Evolutionary conservation across 192 early-diverging fungal genomes (phyloP).

Genomic region (Mortierella hygrophila): DNA sequence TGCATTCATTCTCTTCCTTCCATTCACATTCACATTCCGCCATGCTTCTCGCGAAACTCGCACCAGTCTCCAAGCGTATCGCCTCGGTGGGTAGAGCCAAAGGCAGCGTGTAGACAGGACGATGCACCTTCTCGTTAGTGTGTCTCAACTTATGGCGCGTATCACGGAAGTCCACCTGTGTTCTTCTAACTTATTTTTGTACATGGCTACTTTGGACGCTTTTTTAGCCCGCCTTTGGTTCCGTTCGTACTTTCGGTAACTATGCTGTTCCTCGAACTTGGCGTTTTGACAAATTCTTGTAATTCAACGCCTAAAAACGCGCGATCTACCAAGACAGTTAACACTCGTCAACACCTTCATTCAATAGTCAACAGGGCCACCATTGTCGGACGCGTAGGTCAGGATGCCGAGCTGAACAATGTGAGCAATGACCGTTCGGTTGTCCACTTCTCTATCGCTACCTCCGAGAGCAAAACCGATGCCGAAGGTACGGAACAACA

Average conservation of each 20-base stretch:
- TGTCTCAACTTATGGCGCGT: no score
- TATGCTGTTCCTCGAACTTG: no score
- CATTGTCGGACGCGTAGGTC: conserved; percentile 73
- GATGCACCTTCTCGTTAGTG: not conserved
- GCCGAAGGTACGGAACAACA: conserved; percentile 55
- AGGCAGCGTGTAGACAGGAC: not conserved
- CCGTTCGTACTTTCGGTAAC: conserved; percentile 38
- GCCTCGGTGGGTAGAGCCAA: conserved; percentile 19
- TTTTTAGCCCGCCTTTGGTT: conserved; percentile 29
- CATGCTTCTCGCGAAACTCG: conserved; percentile 35
- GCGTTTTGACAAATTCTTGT: no score
- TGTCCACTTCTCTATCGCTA: conserved; percentile 72
- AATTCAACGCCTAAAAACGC: not conserved
- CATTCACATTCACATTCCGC: not conserved
- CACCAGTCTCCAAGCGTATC: conserved; percentile 45
- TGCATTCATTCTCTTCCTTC: not conserved
- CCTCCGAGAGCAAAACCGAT: conserved; percentile 70
- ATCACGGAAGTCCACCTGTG: not conserved
- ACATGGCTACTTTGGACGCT: not conserved
- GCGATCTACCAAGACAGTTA: not conserved
- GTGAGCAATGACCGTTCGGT: conserved; percentile 61
- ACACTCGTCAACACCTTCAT: not conserved
- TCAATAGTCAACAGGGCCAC: conserved; percentile 74
- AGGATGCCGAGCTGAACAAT: conserved; percentile 62
- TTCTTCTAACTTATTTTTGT: not conserved